These are phyloP conservation scores for Cryptococcus sp. DNA, from an alignment of 1,284 basidiomycete species.

Conservation along the genomic window DNA sequence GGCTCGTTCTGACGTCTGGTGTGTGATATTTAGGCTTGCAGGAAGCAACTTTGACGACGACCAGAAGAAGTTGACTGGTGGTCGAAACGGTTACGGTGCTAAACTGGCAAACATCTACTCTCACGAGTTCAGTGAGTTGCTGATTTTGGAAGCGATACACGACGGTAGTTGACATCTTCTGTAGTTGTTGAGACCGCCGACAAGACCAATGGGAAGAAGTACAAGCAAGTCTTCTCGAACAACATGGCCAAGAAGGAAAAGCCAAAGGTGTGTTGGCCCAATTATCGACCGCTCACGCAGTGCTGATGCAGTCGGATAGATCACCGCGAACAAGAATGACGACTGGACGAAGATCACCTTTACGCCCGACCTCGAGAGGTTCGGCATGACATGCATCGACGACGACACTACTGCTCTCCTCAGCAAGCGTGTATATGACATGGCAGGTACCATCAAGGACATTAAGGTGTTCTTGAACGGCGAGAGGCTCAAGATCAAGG, in stretches of 20 bases:
- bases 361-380: slow-evolving; percentile 85
- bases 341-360: slow-evolving; percentile 96
- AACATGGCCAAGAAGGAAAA: slow-evolving; percentile 88
- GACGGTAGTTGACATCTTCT: slow-evolving; percentile 4
- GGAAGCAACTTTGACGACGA: slow-evolving; percentile 98
- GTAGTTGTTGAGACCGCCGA: slow-evolving; percentile 88
- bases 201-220: slow-evolving; percentile 81
- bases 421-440: slow-evolving; percentile 93
- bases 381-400: slow-evolving; percentile 90
- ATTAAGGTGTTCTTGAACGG: slow-evolving; percentile 93
- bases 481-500: slow-evolving; percentile 87
- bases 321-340: slow-evolving; percentile 86
- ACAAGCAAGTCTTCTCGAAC: slow-evolving; percentile 89
- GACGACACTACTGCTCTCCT: slow-evolving; percentile 86
- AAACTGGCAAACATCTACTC: slow-evolving; percentile 99
- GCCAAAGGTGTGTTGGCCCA: slow-evolving; percentile 57
- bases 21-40: slow-evolving; percentile 57
- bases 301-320: slow-evolving; percentile 47
- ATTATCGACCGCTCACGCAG: background rate
- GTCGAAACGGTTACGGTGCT: slow-evolving; percentile 97
- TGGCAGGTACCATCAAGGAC: slow-evolving; percentile 91
- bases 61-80: slow-evolving; percentile 98
- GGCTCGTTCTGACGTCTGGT: background rate
- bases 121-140: slow-evolving; percentile 68
- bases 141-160: no score